Evolutionary conservation across 2,329 filamentous ascomycete species (phyloP).

Genomic region (Arthrobotrys sphaeroides): DNA sequence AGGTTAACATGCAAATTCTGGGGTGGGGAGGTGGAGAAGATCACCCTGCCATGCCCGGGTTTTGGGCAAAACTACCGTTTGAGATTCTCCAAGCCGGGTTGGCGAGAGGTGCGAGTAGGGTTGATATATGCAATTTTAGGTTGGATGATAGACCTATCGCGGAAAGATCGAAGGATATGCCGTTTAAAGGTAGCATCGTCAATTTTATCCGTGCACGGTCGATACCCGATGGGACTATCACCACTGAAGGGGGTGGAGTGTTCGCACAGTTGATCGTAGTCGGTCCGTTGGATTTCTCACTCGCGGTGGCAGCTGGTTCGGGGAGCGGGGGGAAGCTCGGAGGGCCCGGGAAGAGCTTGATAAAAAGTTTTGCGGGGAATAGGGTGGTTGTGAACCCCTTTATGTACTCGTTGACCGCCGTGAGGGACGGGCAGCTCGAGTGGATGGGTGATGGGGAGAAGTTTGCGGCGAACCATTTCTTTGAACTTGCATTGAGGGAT

Average conservation of each 20-base stretch:
- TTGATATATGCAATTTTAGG: constrained; percentile 33
- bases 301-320: not conserved
- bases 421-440: constrained; percentile 30
- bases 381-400: constrained; percentile 34
- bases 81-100: constrained; percentile 23
- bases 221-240: constrained; percentile 26
- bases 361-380: not conserved
- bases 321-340: not conserved
- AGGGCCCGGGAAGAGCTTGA: not conserved
- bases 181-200: constrained; percentile 8
- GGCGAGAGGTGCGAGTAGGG: constrained; percentile 28
- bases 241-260: not conserved
- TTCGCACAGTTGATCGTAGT: constrained; percentile 30
- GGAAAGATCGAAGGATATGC: constrained; percentile 16
- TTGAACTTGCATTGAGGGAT: constrained; percentile 26
- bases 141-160: constrained; percentile 13
- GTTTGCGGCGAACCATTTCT: constrained; percentile 36
- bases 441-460: constrained; percentile 48
- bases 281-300: constrained; percentile 6
- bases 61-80: constrained; percentile 24
- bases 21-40: constrained; percentile 34
- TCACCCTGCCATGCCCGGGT: constrained; percentile 14
- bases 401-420: constrained; percentile 34
- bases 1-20: constrained; percentile 33
- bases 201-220: constrained; percentile 33